Conservation (phyloP, 768 basidiomycete genomes). For the Hygrocybe coccinea region DNA sequence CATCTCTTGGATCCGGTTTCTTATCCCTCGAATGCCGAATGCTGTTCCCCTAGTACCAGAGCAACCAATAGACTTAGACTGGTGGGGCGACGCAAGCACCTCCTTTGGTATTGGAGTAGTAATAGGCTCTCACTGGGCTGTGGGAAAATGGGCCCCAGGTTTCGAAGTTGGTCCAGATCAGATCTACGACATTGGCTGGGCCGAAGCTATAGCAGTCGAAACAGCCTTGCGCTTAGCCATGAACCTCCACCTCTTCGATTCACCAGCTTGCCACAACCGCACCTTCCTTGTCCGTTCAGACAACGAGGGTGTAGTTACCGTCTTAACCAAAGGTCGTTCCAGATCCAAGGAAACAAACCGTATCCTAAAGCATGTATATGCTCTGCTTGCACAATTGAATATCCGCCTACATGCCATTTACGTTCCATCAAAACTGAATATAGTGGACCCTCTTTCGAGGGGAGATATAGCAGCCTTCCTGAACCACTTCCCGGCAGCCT, state of each 20-base stretch:
- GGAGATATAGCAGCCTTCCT: slow-evolving; percentile 22
- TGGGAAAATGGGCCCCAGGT: slow-evolving; percentile 27
- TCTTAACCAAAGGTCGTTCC: slow-evolving; percentile 27
- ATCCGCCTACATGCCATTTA: slow-evolving; percentile 14
- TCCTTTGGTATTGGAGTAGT: slow-evolving; percentile 34
- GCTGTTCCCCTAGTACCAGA: slow-evolving; percentile 11
- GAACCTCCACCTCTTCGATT: slow-evolving; percentile 26
- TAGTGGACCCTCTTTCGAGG: slow-evolving; percentile 30
- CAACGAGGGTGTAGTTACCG: slow-evolving; percentile 31
- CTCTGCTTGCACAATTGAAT: slow-evolving; percentile 9
- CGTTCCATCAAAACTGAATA: slow-evolving; percentile 23
- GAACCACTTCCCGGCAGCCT: slow-evolving; percentile 14
- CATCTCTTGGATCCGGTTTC: slow-evolving; percentile 19
- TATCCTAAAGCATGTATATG: slow-evolving; percentile 25
- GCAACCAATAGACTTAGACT: slow-evolving; percentile 22
- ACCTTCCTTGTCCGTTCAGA: slow-evolving; percentile 28
- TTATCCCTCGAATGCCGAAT: slow-evolving; percentile 15
- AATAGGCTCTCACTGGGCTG: no score
- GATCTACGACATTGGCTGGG: no score
- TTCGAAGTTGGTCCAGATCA: slow-evolving; percentile 25
- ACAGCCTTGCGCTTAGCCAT: slow-evolving; percentile 32
- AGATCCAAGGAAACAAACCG: slow-evolving; percentile 23
- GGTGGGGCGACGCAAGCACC: slow-evolving; percentile 36
- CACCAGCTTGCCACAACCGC: slow-evolving; percentile 4
- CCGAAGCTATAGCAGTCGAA: slow-evolving; percentile 17